Percentiles rank a stretch among this genome's conserved stretches.
These are phyloP conservation scores for Fusarium virguliforme DNA, from an alignment of 2,329 filamentous ascomycete genomes.

Conservation along the genomic window DNA sequence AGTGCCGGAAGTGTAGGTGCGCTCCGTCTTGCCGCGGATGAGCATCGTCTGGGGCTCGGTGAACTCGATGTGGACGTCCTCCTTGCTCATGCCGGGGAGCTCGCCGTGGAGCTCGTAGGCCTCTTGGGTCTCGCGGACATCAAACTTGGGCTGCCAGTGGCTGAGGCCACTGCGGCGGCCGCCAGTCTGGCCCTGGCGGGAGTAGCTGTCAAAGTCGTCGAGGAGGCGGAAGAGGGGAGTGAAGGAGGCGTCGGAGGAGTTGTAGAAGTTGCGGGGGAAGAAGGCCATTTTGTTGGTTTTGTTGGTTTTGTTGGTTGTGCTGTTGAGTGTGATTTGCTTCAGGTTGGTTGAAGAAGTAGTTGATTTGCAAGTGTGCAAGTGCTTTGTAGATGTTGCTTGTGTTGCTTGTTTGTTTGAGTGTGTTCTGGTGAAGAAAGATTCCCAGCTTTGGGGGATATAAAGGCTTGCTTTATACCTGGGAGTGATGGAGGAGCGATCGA, in stretches of 20 bases:
- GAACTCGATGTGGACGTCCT: constrained; percentile 84
- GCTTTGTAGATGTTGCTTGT: constrained; percentile 34
- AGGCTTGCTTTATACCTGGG: constrained; percentile 54
- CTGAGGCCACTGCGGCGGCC: constrained; percentile 56
- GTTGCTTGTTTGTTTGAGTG: constrained; percentile 49
- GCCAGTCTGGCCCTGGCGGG: constrained; percentile 55
- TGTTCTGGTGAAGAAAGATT: constrained; percentile 51
- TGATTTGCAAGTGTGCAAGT: constrained; percentile 46
- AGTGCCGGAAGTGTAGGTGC: constrained; percentile 71
- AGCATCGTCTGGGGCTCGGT: constrained; percentile 81
- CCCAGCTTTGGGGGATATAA: constrained; percentile 29
- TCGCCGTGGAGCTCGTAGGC: constrained; percentile 86
- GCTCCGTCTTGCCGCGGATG: constrained; percentile 79
- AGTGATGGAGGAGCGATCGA: constrained; percentile 21
- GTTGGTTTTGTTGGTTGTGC: constrained; percentile 42
- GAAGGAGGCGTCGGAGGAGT: constrained; percentile 66
- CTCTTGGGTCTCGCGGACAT: constrained; percentile 79
- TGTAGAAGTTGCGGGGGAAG: constrained; percentile 70
- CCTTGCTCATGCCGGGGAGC: constrained; percentile 81
- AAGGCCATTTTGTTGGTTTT: constrained; percentile 69
- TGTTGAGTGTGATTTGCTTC: constrained; percentile 48
- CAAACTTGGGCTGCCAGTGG: constrained; percentile 83
- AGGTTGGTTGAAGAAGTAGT: constrained; percentile 46
- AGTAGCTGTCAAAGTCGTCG: constrained; percentile 75
- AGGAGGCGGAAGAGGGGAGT: constrained; percentile 76